Evolutionary conservation across 257 asterid genomes (phyloP).

Genomic region (Nicotiana undulata): DNA sequence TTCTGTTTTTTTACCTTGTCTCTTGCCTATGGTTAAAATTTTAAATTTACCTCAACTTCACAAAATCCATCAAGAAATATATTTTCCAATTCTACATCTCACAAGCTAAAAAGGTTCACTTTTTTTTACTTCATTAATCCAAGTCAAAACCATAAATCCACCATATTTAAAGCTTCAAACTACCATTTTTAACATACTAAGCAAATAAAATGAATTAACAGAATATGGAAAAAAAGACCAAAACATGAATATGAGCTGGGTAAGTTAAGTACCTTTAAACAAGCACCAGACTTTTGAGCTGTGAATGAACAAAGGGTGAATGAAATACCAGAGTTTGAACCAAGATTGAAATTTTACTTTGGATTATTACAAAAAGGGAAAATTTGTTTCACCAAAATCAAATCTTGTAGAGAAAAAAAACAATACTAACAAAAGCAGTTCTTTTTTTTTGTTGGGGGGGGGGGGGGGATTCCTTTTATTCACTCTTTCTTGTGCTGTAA

Average conservation of each 20-base stretch:
- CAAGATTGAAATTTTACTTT: not conserved
- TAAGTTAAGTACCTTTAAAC: constrained; percentile 1
- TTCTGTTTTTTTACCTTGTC: not conserved
- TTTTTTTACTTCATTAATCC: not conserved
- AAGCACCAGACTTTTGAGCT: not conserved
- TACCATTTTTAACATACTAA: not conserved
- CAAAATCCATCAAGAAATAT: not conserved
- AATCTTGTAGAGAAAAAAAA: not conserved
- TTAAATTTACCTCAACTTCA: not conserved
- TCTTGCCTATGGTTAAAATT: not conserved
- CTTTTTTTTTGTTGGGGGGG: not conserved
- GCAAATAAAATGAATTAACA: not conserved
- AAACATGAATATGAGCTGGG: not conserved
- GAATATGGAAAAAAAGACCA: not conserved
- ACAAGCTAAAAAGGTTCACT: not conserved
- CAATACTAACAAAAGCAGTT: not conserved
- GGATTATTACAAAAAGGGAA: not conserved
- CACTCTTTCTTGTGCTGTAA: not conserved
- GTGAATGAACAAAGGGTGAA: not conserved
- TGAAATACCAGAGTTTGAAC: not conserved
- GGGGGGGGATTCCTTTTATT: not conserved
- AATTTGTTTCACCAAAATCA: not conserved
- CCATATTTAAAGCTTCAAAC: not conserved
- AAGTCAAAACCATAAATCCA: not conserved
- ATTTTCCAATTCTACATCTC: not conserved